Evolutionary conservation across 1,139 yeast species (phyloP).

Genomic region (Arxiozyma slooffiae): DNA sequence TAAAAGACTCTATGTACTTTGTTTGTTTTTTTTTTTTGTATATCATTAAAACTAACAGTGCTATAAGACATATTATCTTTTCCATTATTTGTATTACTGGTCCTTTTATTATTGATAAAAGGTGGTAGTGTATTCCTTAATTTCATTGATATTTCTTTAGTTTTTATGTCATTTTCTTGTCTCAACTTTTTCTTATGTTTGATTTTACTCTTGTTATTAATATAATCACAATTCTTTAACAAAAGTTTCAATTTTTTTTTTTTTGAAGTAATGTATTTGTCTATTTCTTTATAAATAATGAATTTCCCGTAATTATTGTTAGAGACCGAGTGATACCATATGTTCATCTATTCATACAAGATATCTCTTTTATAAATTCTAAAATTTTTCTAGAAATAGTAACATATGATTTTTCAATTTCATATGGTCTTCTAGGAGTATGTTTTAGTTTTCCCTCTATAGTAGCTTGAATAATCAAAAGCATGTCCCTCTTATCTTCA

Average conservation of each 20-base stretch:
- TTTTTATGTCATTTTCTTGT: background rate
- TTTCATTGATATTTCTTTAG: background rate
- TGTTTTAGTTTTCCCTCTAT: conserved; percentile 50
- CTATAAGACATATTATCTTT: background rate
- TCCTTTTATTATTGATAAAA: conserved; percentile 1
- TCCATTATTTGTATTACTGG: background rate
- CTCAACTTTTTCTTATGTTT: background rate
- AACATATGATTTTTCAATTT: conserved; percentile 55
- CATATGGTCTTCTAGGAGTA: conserved; percentile 77
- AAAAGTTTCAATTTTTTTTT: conserved; percentile 2
- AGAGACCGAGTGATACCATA: conserved; percentile 93
- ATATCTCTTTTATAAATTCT: conserved; percentile 71
- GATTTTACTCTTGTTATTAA: background rate
- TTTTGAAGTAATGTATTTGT: conserved; percentile 22
- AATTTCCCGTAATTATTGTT: conserved; percentile 78
- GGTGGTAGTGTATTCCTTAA: conserved; percentile 10
- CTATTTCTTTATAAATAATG: conserved; percentile 70
- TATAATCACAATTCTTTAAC: background rate
- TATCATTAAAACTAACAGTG: background rate
- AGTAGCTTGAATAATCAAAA: conserved; percentile 71
- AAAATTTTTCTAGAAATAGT: conserved; percentile 74
- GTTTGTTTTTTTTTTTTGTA: no score
- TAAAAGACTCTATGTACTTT: background rate
- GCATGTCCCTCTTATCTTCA: conserved; percentile 74
- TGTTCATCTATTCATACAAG: conserved; percentile 89